phyloP scores from a whole-genome alignment of 176 grass and related monocot species.

The Phoenix roebelenii region DNA sequence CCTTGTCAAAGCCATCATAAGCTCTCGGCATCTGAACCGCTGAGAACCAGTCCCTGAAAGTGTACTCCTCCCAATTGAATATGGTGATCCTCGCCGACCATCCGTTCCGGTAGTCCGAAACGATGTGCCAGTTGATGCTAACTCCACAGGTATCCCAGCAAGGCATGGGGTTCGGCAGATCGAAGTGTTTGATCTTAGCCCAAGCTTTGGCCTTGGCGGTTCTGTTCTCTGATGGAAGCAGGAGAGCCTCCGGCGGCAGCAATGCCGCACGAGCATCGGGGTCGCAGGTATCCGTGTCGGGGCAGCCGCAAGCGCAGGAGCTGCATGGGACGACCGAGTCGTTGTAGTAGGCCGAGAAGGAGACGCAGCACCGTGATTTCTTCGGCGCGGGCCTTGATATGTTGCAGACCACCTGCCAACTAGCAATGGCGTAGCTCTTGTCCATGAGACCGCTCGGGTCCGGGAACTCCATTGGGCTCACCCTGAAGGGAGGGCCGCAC shows the following conservation, averaged over 20 bases:
- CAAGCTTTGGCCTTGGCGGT: conserved; percentile 56
- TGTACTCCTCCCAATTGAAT: conserved; percentile 93
- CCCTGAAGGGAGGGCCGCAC: conserved; percentile 50
- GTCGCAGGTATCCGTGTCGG: conserved; percentile 33
- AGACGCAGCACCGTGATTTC: conserved; percentile 66
- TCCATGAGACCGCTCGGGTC: conserved; percentile 68
- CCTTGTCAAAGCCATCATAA: conserved; percentile 59
- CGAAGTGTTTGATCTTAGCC: conserved; percentile 75
- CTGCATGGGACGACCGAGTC: conserved; percentile 66
- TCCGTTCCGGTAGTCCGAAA: conserved; percentile 66
- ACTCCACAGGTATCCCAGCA: conserved; percentile 72
- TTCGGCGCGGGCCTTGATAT: conserved; percentile 47
- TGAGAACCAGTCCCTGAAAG: conserved; percentile 89
- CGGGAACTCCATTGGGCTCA: conserved; percentile 74
- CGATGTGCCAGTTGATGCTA: conserved; percentile 87
- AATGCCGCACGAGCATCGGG: conserved; percentile 31
- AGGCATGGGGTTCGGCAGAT: conserved; percentile 39
- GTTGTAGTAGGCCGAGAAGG: conserved; percentile 84
- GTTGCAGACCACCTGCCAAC: conserved; percentile 92
- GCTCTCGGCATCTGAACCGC: conserved; percentile 39
- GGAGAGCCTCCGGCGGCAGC: conserved; percentile 67
- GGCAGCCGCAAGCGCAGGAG: conserved; percentile 69
- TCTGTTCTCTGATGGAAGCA: conserved; percentile 66
- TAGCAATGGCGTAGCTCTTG: conserved; percentile 47
- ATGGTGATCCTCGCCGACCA: conserved; percentile 76